A percentile compares a stretch with the other conserved stretches of the same genome.
phyloP scores from a whole-genome alignment of 805 yeast species.

The Candida insectorum region DNA sequence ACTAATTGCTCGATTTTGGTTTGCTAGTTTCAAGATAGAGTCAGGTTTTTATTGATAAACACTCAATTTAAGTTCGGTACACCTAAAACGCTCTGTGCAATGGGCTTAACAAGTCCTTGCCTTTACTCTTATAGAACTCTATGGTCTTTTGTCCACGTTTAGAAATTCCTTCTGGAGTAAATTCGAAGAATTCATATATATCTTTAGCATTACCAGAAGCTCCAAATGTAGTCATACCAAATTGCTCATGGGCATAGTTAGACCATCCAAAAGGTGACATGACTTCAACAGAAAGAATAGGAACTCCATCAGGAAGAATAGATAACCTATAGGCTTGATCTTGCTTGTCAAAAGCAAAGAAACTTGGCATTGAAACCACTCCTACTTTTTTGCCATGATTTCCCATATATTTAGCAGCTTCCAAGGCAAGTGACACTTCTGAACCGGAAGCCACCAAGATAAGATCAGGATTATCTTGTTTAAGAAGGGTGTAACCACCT shows the following conservation, averaged over 20 bases:
- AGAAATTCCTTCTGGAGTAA: conserved; percentile 92
- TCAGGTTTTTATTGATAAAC: no score
- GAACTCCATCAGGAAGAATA: conserved; percentile 92
- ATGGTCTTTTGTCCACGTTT: conserved; percentile 77
- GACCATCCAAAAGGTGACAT: conserved; percentile 90
- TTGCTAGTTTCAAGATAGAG: no score
- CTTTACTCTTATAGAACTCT: conserved; percentile 67
- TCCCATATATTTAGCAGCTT: conserved; percentile 71
- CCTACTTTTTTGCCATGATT: conserved; percentile 67
- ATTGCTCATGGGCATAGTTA: conserved; percentile 93
- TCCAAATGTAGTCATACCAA: conserved; percentile 95
- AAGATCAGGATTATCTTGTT: conserved; percentile 58
- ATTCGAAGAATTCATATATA: conserved; percentile 80
- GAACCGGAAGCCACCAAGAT: conserved; percentile 91
- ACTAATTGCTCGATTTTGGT: no score
- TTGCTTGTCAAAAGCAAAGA: conserved; percentile 85
- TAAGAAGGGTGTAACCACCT: conserved; percentile 85
- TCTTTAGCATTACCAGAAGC: conserved; percentile 88
- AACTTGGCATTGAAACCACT: conserved; percentile 92
- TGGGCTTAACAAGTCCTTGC: conserved; percentile 66
- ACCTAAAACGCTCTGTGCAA: conserved; percentile 68
- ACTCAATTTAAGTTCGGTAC: neutral
- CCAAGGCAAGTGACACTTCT: conserved; percentile 81
- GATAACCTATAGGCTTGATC: conserved; percentile 72
- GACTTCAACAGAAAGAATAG: conserved; percentile 92